Evolutionary conservation across 805 yeast genomes (phyloP).

Genomic region (Isabelozyma heimii): DNA sequence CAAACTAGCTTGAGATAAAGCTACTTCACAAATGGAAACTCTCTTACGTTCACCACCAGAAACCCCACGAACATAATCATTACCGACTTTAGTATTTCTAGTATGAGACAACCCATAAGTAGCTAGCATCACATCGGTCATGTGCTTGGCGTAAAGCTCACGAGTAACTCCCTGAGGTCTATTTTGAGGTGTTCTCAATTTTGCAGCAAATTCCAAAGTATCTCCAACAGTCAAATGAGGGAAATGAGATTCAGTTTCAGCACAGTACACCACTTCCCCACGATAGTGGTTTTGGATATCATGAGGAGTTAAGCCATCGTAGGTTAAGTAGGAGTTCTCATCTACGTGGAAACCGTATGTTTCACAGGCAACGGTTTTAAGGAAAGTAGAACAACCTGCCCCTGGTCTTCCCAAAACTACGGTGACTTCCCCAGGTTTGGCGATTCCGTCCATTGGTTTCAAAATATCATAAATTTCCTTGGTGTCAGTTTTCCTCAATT

Average conservation of each 20-base stretch:
- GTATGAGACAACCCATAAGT: conserved; percentile 60
- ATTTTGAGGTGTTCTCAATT: conserved; percentile 58
- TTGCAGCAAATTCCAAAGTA: conserved; percentile 63
- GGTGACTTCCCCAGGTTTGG: conserved; percentile 62
- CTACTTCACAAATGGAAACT: conserved; percentile 66
- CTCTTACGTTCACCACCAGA: conserved; percentile 75
- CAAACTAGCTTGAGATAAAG: conserved; percentile 50
- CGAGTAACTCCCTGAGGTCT: conserved; percentile 50
- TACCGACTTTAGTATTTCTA: conserved; percentile 61
- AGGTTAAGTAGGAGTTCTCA: conserved; percentile 44
- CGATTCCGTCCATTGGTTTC: conserved; percentile 64
- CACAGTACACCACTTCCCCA: conserved; percentile 72
- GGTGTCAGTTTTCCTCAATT: not conserved
- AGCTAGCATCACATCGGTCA: conserved; percentile 52
- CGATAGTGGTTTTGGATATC: conserved; percentile 54
- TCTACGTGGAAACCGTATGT: conserved; percentile 59
- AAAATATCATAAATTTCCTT: conserved; percentile 44
- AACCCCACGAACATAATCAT: conserved; percentile 65
- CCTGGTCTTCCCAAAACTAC: conserved; percentile 82
- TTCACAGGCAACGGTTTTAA: conserved; percentile 62
- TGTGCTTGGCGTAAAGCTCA: conserved; percentile 50
- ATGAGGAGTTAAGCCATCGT: conserved; percentile 52
- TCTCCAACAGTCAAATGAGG: conserved; percentile 67
- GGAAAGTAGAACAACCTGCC: conserved; percentile 68
- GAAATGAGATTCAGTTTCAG: conserved; percentile 66